Evolutionary conservation across 345 rosid species (phyloP).

Genomic region (Lenwebbia sp.): DNA sequence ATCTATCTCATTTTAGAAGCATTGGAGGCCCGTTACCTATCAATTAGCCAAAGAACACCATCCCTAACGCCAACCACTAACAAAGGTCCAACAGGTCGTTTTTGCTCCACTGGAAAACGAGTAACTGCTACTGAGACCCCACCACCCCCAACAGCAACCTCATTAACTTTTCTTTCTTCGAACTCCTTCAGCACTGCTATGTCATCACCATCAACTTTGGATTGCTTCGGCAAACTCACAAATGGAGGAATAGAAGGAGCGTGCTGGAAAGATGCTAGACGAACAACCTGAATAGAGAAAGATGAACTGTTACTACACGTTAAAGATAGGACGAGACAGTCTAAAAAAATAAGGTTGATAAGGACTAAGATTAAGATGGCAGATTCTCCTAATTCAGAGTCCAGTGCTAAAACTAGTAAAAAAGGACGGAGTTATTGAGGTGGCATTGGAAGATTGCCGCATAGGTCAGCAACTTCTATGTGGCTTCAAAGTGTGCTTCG

Average conservation of each 20-base stretch:
- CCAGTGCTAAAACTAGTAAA: background rate
- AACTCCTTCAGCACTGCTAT: slow-evolving; percentile 32
- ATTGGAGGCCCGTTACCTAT: slow-evolving; percentile 40
- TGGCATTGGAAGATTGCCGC: background rate
- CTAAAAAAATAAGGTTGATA: background rate
- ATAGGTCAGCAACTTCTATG: background rate
- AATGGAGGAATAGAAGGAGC: slow-evolving; percentile 94
- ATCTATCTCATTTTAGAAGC: background rate
- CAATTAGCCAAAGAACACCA: slow-evolving; percentile 99
- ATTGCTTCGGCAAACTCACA: slow-evolving; percentile 69
- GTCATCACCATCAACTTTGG: slow-evolving; percentile 75
- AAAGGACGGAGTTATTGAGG: background rate
- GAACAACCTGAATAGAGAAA: slow-evolving; percentile 62
- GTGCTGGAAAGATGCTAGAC: slow-evolving; percentile 95
- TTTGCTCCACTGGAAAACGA: slow-evolving; percentile 90
- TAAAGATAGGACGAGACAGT: background rate
- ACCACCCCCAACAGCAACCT: slow-evolving; percentile 99
- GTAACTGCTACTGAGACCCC: slow-evolving; percentile 98
- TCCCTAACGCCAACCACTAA: slow-evolving; percentile 90
- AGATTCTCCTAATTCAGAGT: background rate
- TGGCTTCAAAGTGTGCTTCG: background rate
- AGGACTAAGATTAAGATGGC: background rate
- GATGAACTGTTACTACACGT: background rate
- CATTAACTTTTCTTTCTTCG: slow-evolving; percentile 71
- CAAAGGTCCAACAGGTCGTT: slow-evolving; percentile 95